Conservation (phyloP, 1,284 basidiomycete species). For the Cryptococcus sp. region DNA sequence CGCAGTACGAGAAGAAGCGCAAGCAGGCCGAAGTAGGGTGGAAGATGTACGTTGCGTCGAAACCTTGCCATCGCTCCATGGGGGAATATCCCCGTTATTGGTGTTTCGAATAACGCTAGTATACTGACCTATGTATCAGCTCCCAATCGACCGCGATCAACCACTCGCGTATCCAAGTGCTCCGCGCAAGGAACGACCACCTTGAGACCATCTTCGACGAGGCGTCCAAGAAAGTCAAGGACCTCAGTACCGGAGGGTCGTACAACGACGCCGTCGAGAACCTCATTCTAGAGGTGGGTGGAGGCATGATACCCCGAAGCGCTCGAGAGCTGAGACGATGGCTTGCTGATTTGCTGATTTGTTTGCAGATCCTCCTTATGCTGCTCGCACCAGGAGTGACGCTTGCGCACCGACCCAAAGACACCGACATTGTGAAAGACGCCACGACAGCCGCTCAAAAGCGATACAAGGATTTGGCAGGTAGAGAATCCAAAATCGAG, state of each 20-base stretch:
- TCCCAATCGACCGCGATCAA: constrained; percentile 95
- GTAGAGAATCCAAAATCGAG: constrained; percentile 64
- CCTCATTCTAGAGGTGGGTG: constrained; percentile 72
- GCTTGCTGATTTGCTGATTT: constrained; percentile 32
- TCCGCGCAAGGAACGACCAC: constrained; percentile 90
- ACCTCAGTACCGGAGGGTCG: constrained; percentile 68
- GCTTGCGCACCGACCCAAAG: constrained; percentile 47
- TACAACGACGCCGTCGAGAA: constrained; percentile 79
- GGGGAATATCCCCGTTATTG: background rate
- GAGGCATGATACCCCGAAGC: background rate
- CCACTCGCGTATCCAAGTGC: constrained; percentile 86
- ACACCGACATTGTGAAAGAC: constrained; percentile 42
- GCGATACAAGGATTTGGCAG: constrained; percentile 60
- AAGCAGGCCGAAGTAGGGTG: constrained; percentile 89
- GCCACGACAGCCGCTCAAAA: constrained; percentile 36
- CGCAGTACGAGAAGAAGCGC: constrained; percentile 87
- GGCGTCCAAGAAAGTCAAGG: constrained; percentile 66
- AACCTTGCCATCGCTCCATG: background rate
- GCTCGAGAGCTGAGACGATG: background rate
- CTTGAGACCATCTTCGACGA: constrained; percentile 84
- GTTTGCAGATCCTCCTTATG: constrained; percentile 58
- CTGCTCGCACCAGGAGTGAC: constrained; percentile 69
- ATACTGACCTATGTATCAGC: constrained; percentile 56
- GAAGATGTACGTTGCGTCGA: constrained; percentile 73
- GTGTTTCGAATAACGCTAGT: background rate